Evolutionary conservation across 352 stramenopile species (phyloP), one percentile per base, ranked within the genome.

Genomic region (Phytophthora hibernalis): DNA sequence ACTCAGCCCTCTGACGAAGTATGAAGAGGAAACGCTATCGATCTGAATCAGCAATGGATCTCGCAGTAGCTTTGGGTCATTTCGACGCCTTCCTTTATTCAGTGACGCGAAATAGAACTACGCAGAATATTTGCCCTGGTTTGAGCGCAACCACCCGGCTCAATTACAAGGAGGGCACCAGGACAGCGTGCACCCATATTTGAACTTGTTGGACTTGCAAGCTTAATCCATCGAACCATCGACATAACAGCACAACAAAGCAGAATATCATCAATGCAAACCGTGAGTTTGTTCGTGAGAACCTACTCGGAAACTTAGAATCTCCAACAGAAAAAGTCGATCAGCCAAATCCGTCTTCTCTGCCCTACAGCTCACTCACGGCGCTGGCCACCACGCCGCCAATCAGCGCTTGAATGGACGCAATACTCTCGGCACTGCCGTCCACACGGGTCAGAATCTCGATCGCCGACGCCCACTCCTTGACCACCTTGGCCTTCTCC

Each of bases 391-490:
- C 58, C 5, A 73, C 57, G 8, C 50, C 47, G 24, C 63, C 18
- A 59, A 76, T 76, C 10, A 76, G 28, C 9, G 37, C 30, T 58
- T 54, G 35, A 30, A 76, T 76, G 10, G 63, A 61, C 4, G 50
- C 18, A 22, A 76, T 73, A 35, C 63, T 70, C 24, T 51, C 64
- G 15, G 53, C 35, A 40, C 64, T 76, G 24, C 64, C 64, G 11
- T 73, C 68, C 64, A 76, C 68, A 35, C 64, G 57, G 6, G 63
- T 67, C 22, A 76, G 31, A 38, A 73, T 64, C 50, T 76, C 63
- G 6, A 70, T 72, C 2, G 68, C 68, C 0, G 68, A 61, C 9
- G 68, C 68, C 68, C 68, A 76, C 37, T 73, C 68, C 48, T 73
- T 66, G 0, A 73, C 64, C 28, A 73, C 58, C 37, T 70, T 64